Evolutionary conservation across 2,329 filamentous ascomycete genomes (phyloP), one percentile per base, ranked within the genome.

Genomic region (Neophaeococcomyces aloes): DNA sequence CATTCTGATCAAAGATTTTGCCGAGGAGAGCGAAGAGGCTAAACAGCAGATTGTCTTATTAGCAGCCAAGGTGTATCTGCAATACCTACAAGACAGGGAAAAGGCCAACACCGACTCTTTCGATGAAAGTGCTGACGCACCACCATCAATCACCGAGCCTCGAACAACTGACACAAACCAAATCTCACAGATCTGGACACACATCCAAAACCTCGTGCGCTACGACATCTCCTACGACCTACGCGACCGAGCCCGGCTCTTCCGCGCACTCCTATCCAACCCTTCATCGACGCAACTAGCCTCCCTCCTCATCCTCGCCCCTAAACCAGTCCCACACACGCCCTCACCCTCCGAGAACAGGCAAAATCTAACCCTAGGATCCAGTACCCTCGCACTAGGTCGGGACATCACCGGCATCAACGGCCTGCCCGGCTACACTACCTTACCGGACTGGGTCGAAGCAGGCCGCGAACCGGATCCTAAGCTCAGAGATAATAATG

Each of bases 161-260:
- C 53, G 17, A 53, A 6, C 56, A 44, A 60, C 65, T 29, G 70
- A 69, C 25, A 67, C 73, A 4, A 81, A 94, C 54, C 77, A 83
- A 0, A 80, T 94, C 41, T 76, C 78, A 23, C 72, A 79, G 2
- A 69, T 98, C 1, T 98, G 87, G 80, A 76, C 82, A 23, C 94
- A 98, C 56, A 77, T 85, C 17, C 71, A 94, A 21, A 74, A 89
- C 1, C 76, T 98, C 1, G 85, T 85, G 25, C 79, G 91, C 48
- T 98, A 96, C 62, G 91, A 96, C 56, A 86, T 81, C 0, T 95
- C 88, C 1, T 98, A 94, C 63, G 88, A 96, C 58, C 77, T 98
- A 2, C 86, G 91, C 51, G 91, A 96, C 60, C 83, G 91, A 18
- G 81, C 88, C 2, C 79, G 91, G 25, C 75, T 95, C 48, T 96